Conservation (phyloP, 371 early-diverging fungal genomes). For the Coemansia sp. region DNA sequence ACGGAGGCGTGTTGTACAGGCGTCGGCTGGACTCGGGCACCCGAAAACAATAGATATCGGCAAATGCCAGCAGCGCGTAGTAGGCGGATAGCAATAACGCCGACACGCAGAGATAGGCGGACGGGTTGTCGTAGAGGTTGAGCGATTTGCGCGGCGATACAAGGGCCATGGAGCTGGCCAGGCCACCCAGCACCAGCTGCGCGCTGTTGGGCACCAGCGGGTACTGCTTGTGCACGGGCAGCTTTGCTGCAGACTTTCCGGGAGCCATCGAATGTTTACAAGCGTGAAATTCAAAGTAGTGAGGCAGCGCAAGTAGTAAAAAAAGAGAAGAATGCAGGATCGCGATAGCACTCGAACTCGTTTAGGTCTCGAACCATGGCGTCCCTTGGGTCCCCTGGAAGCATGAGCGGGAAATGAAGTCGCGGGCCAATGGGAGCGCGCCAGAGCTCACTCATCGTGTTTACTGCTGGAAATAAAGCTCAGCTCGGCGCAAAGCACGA, state of each 20-base stretch:
- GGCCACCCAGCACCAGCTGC: constrained; percentile 41
- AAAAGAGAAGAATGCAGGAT: too few relatives aligned
- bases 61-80: constrained; percentile 36
- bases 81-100: constrained; percentile 28
- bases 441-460: constrained; percentile 7
- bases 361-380: background rate
- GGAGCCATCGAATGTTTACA: background rate
- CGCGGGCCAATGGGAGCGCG: constrained; percentile 6
- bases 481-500: background rate
- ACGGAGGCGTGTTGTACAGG: constrained; percentile 3
- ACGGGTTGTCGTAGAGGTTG: constrained; percentile 39
- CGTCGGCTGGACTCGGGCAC: background rate
- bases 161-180: constrained; percentile 38
- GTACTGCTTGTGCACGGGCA: constrained; percentile 29
- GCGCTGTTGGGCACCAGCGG: constrained; percentile 43
- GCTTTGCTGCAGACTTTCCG: background rate
- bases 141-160: constrained; percentile 34
- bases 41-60: constrained; percentile 45
- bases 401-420: too few relatives aligned
- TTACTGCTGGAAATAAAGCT: constrained; percentile 1
- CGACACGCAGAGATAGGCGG: constrained; percentile 26
- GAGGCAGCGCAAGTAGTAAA: too few relatives aligned
- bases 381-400: constrained; percentile 4
- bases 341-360: too few relatives aligned
- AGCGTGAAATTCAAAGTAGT: too few relatives aligned